Conservation (phyloP, 306 rosid genomes). For the Canavalia gladiata region DNA sequence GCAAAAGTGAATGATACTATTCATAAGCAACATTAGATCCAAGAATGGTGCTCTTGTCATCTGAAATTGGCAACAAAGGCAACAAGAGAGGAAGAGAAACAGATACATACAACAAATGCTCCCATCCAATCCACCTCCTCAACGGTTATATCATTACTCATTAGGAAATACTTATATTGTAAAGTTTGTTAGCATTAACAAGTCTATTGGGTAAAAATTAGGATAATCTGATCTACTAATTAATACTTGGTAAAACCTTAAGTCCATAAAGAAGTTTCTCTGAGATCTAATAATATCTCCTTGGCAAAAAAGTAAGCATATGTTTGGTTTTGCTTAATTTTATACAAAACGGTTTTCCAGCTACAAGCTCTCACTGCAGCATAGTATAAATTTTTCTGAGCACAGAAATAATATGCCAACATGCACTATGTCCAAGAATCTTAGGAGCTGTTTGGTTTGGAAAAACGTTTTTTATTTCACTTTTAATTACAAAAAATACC, state of each 20-base stretch:
- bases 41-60: not conserved
- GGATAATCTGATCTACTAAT: not conserved
- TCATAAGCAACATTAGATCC: not conserved
- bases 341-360: not conserved
- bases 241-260: not conserved
- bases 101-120: not conserved
- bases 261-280: not conserved
- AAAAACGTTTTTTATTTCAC: too few species aligned
- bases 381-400: not conserved
- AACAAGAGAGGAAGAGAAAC: not conserved
- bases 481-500: too few species aligned
- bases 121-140: conserved; percentile 1
- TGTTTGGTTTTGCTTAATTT: not conserved
- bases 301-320: not conserved
- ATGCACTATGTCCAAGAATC: not conserved
- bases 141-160: not conserved
- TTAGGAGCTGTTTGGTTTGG: too few species aligned
- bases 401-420: not conserved
- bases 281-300: not conserved
- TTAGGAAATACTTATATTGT: not conserved
- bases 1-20: not conserved
- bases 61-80: not conserved
- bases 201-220: not conserved
- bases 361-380: not conserved
- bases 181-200: not conserved